phyloP scores from a whole-genome alignment of 192 early-diverging fungal genomes.

The Phlyctochytrium arcticum region DNA sequence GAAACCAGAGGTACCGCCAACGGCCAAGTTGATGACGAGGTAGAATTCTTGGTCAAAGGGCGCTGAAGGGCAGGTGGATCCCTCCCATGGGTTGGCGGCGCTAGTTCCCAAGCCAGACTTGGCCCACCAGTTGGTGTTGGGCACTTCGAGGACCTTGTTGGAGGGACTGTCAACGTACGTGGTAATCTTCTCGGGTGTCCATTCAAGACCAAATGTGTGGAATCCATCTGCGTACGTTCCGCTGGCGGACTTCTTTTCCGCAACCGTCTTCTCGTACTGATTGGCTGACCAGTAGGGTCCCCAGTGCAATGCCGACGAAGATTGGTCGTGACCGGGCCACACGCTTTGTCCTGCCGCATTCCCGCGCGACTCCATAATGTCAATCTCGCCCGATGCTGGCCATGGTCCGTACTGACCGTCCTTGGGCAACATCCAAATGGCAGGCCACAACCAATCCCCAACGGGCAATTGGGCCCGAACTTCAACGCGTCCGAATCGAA shows the following conservation, averaged over 20 bases:
- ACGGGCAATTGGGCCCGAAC: conserved; percentile 52
- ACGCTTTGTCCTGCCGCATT: too few relatives aligned
- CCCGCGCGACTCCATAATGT: conserved; percentile 54
- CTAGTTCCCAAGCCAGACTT: too few relatives aligned
- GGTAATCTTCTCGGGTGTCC: conserved; percentile 47
- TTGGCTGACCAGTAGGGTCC: conserved; percentile 50
- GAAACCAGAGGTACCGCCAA: too few relatives aligned
- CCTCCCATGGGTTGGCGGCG: conserved; percentile 56
- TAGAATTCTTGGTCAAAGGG: too few relatives aligned
- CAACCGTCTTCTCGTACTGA: conserved; percentile 40
- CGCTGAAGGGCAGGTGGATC: conserved; percentile 11
- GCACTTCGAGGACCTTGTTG: conserved; percentile 48
- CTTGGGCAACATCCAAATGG: conserved; percentile 63
- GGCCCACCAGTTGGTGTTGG: too few relatives aligned
- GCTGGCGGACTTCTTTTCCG: conserved; percentile 27
- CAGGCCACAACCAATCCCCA: conserved; percentile 44
- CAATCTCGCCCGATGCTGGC: conserved; percentile 63
- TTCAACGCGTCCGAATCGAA: conserved; percentile 58
- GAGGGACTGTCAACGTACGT: conserved; percentile 54
- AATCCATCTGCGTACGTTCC: conserved; percentile 53
- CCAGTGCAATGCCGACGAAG: too few relatives aligned
- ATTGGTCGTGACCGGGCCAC: too few relatives aligned
- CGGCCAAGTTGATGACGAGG: too few relatives aligned
- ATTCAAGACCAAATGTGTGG: conserved; percentile 49
- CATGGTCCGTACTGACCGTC: conserved; percentile 48